A percentile compares a stretch with the other conserved stretches of the same genome.
phyloP scores from a whole-genome alignment of 805 yeast species.

The Yamadazyma akitaensis region DNA sequence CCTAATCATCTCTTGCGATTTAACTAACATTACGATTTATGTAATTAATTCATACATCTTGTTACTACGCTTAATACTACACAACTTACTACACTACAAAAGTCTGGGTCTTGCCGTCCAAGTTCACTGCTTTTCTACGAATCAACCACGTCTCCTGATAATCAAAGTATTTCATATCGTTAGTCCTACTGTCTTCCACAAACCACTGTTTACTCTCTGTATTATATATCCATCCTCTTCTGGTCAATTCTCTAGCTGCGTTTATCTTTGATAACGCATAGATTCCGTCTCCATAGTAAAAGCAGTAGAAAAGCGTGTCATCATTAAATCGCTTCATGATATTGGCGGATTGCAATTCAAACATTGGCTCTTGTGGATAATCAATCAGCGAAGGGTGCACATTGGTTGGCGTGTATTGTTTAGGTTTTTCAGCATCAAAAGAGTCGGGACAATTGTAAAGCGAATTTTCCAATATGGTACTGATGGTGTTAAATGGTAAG shows the following conservation, averaged over 20 bases:
- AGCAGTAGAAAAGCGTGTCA: conserved; percentile 88
- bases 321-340: conserved; percentile 70
- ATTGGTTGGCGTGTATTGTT: conserved; percentile 67
- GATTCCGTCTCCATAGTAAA: conserved; percentile 64
- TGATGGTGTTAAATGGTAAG: conserved; percentile 50
- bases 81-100: conserved; percentile 3
- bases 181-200: conserved; percentile 55
- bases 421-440: conserved; percentile 81
- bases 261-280: conserved; percentile 37
- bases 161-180: conserved; percentile 79
- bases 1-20: no score
- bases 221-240: conserved; percentile 81
- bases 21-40: no score
- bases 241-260: conserved; percentile 76
- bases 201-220: conserved; percentile 78
- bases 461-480: conserved; percentile 68
- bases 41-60: no score
- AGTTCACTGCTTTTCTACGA: conserved; percentile 34
- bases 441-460: conserved; percentile 91
- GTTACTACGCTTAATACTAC: background rate
- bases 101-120: conserved; percentile 1
- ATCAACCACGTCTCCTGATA: conserved; percentile 59
- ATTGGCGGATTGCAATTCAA: conserved; percentile 58
- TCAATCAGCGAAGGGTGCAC: conserved; percentile 89
- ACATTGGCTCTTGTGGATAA: conserved; percentile 84